These are phyloP conservation scores for Liquidambar formosana DNA, from an alignment of 164 flowering plant species.

Conservation along the genomic window DNA sequence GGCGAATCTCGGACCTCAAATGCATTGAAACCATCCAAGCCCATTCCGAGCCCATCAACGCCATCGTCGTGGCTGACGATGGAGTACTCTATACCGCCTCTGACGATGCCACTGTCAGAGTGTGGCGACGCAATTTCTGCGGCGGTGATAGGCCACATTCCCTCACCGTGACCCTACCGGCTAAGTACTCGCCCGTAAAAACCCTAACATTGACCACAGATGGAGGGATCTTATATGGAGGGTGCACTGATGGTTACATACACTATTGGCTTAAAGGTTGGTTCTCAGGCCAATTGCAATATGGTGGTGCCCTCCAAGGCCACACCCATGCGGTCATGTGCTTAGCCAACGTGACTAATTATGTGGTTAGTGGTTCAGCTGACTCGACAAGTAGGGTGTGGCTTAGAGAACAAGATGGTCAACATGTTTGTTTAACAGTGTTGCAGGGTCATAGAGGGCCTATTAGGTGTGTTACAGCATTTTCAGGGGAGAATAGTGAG, in stretches of 20 bases:
- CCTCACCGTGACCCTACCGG: slow-evolving; percentile 45
- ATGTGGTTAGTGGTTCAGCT: slow-evolving; percentile 49
- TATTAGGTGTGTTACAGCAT: slow-evolving; percentile 35
- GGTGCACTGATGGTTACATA: slow-evolving; percentile 55
- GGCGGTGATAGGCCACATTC: slow-evolving; percentile 35
- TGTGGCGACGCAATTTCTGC: slow-evolving; percentile 51
- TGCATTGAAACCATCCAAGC: slow-evolving; percentile 64
- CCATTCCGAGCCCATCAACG: slow-evolving; percentile 48
- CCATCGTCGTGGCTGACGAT: slow-evolving; percentile 41
- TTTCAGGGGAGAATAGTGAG: slow-evolving; percentile 19
- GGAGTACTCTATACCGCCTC: slow-evolving; percentile 64
- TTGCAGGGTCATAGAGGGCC: slow-evolving; percentile 58
- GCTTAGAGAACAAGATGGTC: slow-evolving; percentile 36
- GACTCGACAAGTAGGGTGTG: slow-evolving; percentile 49
- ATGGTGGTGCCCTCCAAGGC: slow-evolving; percentile 49
- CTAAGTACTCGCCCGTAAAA: slow-evolving; percentile 48
- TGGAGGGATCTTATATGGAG: slow-evolving; percentile 43
- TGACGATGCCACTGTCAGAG: slow-evolving; percentile 53
- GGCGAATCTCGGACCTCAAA: slow-evolving; percentile 51
- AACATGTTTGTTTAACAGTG: slow-evolving; percentile 39
- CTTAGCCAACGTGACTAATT: slow-evolving; percentile 32
- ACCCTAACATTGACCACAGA: slow-evolving; percentile 35
- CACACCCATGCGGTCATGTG: slow-evolving; percentile 60
- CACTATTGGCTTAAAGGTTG: slow-evolving; percentile 53
- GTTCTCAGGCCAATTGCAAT: slow-evolving; percentile 49